Base-by-base conservation (phyloP, 352 stramenopile species). In the Globisporangium cylindrosporum region DNA sequence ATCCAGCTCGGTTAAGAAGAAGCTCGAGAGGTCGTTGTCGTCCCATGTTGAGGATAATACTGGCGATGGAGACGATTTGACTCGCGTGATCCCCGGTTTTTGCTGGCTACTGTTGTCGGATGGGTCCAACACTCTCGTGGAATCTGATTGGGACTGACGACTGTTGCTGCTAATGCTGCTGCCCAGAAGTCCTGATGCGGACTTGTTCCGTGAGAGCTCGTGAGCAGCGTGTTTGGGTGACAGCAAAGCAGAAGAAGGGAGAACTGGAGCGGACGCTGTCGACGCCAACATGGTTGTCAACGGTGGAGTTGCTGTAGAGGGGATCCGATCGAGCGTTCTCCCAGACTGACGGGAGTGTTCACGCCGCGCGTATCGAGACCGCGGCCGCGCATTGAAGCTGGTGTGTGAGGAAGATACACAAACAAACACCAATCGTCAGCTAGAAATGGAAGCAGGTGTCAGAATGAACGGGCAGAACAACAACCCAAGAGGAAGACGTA, bases 1-100 rank as follows among this genome's bases (percentile, higher is more conserved):
- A 46, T 91, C 83, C 25, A 93, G 61, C 49, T 92, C 86, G 2
- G 86, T 94, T 53, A 94, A 73, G 68, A 94, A 94, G 62, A 89
- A 90, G 60, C 78, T 88, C 15, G 78, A 73, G 20, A 80, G 60
- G 7, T 88, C 79, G 29, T 82, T 64, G 6, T 88, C 76, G 12
- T 69, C 76, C 63, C 69, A 76, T 7, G 41, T 24, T 25, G 59
- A 43, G 3, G 54, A 32, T 2, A 12, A 29, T 57, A 70, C 41
- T 29, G 41, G 25, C 22, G 43, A 51, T 51, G 43, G 41, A 1
- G 41, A 49, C 15, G 41, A 51, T 6, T 22, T 51, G 18, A 51
- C 20, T n/a, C 43, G 18, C 18, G 5, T 51, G 4, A 51, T 51
- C 20, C 6, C 43, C 43, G 43, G 43, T 6, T 51, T 51, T n/a